Percentiles rank a stretch among this genome's conserved stretches.
Evolutionary conservation across 495 filamentous ascomycete genomes (phyloP).

Genomic region (Articulospora tetracladia): DNA sequence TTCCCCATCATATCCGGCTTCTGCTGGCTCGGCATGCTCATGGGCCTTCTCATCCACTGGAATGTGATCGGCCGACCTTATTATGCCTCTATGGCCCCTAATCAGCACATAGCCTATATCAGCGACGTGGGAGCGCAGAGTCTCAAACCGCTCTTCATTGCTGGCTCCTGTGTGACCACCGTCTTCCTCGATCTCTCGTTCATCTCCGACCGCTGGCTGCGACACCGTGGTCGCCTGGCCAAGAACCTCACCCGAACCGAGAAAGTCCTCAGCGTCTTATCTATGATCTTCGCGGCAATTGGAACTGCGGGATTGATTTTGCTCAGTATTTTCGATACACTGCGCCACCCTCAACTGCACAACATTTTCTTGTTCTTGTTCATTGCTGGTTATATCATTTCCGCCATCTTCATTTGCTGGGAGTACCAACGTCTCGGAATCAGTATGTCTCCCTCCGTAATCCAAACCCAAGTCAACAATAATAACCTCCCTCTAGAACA

Average conservation of each 20-base stretch:
- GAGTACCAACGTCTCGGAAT: slow-evolving; percentile 84
- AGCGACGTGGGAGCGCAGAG: slow-evolving; percentile 69
- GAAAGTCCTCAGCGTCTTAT: slow-evolving; percentile 62
- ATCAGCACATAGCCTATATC: slow-evolving; percentile 76
- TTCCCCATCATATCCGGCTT: slow-evolving; percentile 75
- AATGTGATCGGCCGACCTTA: slow-evolving; percentile 49
- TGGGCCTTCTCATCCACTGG: slow-evolving; percentile 51
- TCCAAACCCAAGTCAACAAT: slow-evolving; percentile 1
- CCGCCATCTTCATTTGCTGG: slow-evolving; percentile 78
- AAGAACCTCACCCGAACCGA: slow-evolving; percentile 65
- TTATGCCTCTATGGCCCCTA: slow-evolving; percentile 62
- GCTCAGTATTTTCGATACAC: slow-evolving; percentile 80
- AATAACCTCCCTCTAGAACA: slow-evolving; percentile 41
- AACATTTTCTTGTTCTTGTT: slow-evolving; percentile 78
- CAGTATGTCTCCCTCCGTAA: slow-evolving; percentile 33
- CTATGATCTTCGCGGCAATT: slow-evolving; percentile 68
- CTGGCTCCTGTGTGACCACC: slow-evolving; percentile 73
- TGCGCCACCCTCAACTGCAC: slow-evolving; percentile 60
- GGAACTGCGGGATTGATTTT: slow-evolving; percentile 79
- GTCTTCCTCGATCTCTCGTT: slow-evolving; percentile 83
- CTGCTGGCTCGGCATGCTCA: slow-evolving; percentile 70
- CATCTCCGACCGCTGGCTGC: slow-evolving; percentile 74
- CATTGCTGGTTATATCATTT: slow-evolving; percentile 77
- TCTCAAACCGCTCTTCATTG: slow-evolving; percentile 85
- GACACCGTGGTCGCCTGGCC: slow-evolving; percentile 68